Evolutionary conservation across 768 basidiomycete genomes (phyloP).

Genomic region (Ephemerocybe angulata): DNA sequence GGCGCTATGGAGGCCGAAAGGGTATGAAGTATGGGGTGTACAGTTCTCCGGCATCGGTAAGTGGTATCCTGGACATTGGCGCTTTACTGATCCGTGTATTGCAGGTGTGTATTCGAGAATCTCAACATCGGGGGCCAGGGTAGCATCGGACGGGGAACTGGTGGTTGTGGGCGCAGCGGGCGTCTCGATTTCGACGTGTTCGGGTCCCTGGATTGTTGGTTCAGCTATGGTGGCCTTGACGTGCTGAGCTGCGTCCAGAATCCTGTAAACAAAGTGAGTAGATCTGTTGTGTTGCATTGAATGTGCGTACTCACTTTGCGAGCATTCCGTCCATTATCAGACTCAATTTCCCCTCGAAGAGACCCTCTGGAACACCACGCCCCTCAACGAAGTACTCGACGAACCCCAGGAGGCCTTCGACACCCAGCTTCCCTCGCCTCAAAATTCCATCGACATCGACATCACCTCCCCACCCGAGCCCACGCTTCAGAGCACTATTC

Average conservation of each 20-base stretch:
- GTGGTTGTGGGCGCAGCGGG: neutral
- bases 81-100: neutral
- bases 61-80: neutral
- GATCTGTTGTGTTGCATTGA: neutral
- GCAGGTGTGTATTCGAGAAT: neutral
- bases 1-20: neutral
- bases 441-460: neutral
- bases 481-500: neutral
- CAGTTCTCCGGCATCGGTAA: neutral
- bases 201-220: too few relatives aligned
- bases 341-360: neutral
- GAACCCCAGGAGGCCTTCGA: neutral
- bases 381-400: neutral
- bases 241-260: neutral
- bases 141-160: neutral
- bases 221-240: too few relatives aligned
- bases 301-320: neutral
- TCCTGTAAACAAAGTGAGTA: neutral
- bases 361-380: neutral
- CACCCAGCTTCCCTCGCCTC: neutral
- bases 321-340: neutral
- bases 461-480: neutral
- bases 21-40: neutral
- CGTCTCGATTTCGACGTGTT: too few relatives aligned
- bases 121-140: neutral